These are phyloP conservation scores for Eucalyptus cloeziana DNA, from an alignment of 345 rosid genomes.

Conservation along the genomic window DNA sequence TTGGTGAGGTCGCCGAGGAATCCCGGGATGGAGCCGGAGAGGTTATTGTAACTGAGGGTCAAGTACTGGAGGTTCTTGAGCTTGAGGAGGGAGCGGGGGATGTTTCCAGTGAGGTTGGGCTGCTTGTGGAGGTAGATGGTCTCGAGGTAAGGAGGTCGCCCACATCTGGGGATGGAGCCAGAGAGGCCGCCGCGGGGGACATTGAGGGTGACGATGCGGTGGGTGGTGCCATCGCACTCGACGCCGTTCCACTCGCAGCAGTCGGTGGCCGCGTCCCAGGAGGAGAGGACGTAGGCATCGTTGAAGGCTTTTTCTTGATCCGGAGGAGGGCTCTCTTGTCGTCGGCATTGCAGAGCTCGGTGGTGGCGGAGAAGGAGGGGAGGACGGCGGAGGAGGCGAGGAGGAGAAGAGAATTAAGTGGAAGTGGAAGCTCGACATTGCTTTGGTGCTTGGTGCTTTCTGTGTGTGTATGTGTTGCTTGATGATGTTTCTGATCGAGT, in stretches of 20 bases:
- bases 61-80: conserved; percentile 3
- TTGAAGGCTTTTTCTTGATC: neutral
- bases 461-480: neutral
- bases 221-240: conserved; percentile 37
- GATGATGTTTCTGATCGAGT: neutral
- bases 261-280: neutral
- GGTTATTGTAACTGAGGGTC: neutral
- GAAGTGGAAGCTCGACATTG: neutral
- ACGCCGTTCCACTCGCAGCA: conserved; percentile 58
- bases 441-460: neutral
- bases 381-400: neutral
- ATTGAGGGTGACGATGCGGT: conserved; percentile 47
- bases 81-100: neutral
- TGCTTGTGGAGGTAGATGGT: conserved; percentile 1
- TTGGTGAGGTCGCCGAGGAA: neutral
- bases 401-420: neutral
- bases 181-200: conserved; percentile 9
- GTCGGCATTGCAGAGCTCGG: neutral
- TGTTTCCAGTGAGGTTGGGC: conserved; percentile 7
- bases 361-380: neutral
- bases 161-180: neutral
- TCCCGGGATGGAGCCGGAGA: neutral
- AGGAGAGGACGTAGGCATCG: neutral
- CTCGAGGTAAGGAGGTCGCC: conserved; percentile 4
- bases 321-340: neutral